A percentile compares a stretch with the other conserved stretches of the same genome.
Evolutionary conservation across 768 basidiomycete species (phyloP).

Genomic region (Phaeotremella fagi): DNA sequence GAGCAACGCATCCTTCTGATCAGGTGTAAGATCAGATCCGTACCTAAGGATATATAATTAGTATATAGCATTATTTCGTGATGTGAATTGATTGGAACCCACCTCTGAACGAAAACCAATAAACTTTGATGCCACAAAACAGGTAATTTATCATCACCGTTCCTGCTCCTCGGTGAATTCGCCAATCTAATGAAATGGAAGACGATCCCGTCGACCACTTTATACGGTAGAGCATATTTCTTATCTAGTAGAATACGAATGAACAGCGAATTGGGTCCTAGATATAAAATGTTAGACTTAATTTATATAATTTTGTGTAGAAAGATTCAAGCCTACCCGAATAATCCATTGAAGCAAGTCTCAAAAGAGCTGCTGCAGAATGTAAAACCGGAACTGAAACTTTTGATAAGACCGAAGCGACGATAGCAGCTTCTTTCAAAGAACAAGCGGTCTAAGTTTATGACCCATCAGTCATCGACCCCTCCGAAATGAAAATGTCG

Average conservation of each 20-base stretch:
- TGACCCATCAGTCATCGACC: slow-evolving; percentile 3
- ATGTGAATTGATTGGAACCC: slow-evolving; percentile 19
- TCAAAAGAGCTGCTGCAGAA: slow-evolving; percentile 87
- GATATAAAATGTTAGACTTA: background rate
- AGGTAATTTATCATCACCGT: slow-evolving; percentile 71
- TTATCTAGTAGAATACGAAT: slow-evolving; percentile 96
- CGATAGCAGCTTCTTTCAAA: slow-evolving; percentile 87
- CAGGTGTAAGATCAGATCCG: slow-evolving; percentile 85
- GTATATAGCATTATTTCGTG: background rate
- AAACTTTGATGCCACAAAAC: slow-evolving; percentile 98
- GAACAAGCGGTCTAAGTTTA: slow-evolving; percentile 66
- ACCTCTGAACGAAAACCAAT: slow-evolving; percentile 90
- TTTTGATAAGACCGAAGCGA: slow-evolving; percentile 83
- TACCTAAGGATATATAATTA: slow-evolving; percentile 58
- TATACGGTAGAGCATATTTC: slow-evolving; percentile 95
- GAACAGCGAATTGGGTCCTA: slow-evolving; percentile 89
- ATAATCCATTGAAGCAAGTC: slow-evolving; percentile 95
- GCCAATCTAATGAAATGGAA: slow-evolving; percentile 97
- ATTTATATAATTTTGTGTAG: background rate
- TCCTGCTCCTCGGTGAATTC: slow-evolving; percentile 68
- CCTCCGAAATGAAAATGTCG: background rate
- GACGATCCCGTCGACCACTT: slow-evolving; percentile 92
- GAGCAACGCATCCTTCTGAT: slow-evolving; percentile 95
- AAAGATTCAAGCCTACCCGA: slow-evolving; percentile 56
- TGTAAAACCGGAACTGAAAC: slow-evolving; percentile 95